Evolutionary conservation across 768 basidiomycete genomes (phyloP).

Genomic region (Suillus discolor): DNA sequence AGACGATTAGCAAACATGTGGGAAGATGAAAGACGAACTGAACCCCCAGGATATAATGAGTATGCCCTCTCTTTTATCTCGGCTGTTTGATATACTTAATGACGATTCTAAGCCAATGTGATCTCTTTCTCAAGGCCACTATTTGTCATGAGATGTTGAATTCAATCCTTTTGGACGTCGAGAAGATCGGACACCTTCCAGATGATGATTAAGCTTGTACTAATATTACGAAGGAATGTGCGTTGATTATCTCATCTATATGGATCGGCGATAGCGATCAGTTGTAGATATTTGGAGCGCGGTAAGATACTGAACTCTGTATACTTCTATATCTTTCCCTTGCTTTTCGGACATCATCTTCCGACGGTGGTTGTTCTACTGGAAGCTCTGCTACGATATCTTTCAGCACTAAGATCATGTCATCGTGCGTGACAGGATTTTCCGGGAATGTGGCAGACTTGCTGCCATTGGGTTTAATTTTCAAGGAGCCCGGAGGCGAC

Average conservation of each 20-base stretch:
- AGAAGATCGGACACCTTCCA: background rate
- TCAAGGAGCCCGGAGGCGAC: background rate
- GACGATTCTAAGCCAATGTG: background rate
- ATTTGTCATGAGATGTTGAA: slow-evolving; percentile 4
- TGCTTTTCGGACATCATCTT: background rate
- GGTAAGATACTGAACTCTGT: background rate
- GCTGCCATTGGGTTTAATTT: background rate
- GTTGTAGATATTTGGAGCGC: background rate
- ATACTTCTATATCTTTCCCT: slow-evolving; percentile 1
- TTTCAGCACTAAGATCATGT: background rate
- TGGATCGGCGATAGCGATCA: background rate
- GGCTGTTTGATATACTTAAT: background rate
- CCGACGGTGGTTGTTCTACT: background rate
- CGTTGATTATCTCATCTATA: background rate
- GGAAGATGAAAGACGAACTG: background rate
- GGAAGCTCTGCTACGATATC: background rate
- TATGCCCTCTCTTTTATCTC: background rate
- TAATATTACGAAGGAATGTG: background rate
- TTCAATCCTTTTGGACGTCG: background rate
- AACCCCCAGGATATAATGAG: background rate
- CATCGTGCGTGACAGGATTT: background rate
- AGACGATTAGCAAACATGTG: slow-evolving; percentile 1
- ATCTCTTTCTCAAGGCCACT: background rate
- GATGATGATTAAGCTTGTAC: background rate
- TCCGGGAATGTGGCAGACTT: background rate